Percentiles rank a stretch among this genome's conserved stretches.
phyloP scores from a whole-genome alignment of 164 flowering plant genomes.

The Taxillus chinensis region DNA sequence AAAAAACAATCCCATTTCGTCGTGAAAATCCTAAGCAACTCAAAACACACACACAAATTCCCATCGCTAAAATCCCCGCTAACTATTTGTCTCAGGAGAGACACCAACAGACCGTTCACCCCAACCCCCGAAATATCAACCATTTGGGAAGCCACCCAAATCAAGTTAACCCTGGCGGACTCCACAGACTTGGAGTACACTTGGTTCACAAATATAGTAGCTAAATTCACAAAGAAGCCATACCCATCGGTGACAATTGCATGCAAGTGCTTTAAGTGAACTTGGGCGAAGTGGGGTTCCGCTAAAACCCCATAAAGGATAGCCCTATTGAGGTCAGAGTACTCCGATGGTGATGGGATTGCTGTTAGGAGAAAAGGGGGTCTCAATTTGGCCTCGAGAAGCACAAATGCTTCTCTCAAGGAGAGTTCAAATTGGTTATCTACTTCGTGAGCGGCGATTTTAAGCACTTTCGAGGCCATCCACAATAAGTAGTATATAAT shows the following conservation, averaged over 20 bases:
- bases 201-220: constrained; percentile 33
- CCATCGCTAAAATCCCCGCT: constrained; percentile 71
- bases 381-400: constrained; percentile 23
- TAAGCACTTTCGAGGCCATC: constrained; percentile 29
- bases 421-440: constrained; percentile 29
- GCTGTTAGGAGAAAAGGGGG: constrained; percentile 37
- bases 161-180: constrained; percentile 33
- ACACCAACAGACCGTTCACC: constrained; percentile 44
- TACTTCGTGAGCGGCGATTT: constrained; percentile 28
- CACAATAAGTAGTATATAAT: no score
- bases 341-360: constrained; percentile 39
- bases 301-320: constrained; percentile 51
- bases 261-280: constrained; percentile 58
- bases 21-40: constrained; percentile 36
- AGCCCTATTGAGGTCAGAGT: constrained; percentile 46
- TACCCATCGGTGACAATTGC: constrained; percentile 76
- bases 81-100: constrained; percentile 59
- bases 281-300: constrained; percentile 36
- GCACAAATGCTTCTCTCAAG: constrained; percentile 30
- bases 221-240: constrained; percentile 28
- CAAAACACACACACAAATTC: constrained; percentile 66
- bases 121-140: constrained; percentile 45
- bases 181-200: constrained; percentile 43
- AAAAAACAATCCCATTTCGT: constrained; percentile 47
- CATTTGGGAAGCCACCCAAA: constrained; percentile 48